phyloP scores from a whole-genome alignment of 2,329 filamentous ascomycete species.

The Sporothrix dimorphospora region DNA sequence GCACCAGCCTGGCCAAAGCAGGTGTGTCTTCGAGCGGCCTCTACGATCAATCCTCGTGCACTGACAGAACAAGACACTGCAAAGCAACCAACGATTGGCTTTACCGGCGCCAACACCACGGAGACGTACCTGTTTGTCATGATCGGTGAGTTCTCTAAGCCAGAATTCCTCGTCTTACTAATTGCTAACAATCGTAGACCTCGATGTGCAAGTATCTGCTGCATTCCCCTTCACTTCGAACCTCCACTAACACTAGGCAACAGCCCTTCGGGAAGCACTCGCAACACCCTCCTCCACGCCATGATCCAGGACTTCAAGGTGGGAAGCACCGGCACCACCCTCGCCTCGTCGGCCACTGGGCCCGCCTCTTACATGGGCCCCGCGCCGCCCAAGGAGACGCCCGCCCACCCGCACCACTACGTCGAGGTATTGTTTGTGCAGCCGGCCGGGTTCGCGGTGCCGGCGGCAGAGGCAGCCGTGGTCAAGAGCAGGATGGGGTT shows the following conservation, averaged over 20 bases:
- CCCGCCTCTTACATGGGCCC: slow-evolving; percentile 39
- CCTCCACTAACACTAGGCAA: background rate
- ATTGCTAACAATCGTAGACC: slow-evolving; percentile 28
- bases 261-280: slow-evolving; percentile 19
- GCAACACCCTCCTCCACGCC: slow-evolving; percentile 35
- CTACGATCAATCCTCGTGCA: background rate
- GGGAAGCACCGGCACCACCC: slow-evolving; percentile 29
- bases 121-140: slow-evolving; percentile 38
- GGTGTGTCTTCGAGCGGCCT: slow-evolving; percentile 30
- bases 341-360: slow-evolving; percentile 34
- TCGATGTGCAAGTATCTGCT: slow-evolving; percentile 35
- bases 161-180: background rate
- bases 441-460: slow-evolving; percentile 41
- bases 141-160: slow-evolving; percentile 33
- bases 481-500: slow-evolving; percentile 28
- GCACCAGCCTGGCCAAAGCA: slow-evolving; percentile 35
- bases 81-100: slow-evolving; percentile 35
- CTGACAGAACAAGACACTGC: slow-evolving; percentile 35
- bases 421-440: slow-evolving; percentile 46
- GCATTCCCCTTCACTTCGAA: background rate
- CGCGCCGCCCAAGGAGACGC: slow-evolving; percentile 42
- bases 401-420: slow-evolving; percentile 45
- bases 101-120: slow-evolving; percentile 32
- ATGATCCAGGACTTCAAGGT: slow-evolving; percentile 38
- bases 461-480: slow-evolving; percentile 27